Base-by-base conservation (phyloP, 78 protist species). In the Polysphondylium violaceum region DNA sequence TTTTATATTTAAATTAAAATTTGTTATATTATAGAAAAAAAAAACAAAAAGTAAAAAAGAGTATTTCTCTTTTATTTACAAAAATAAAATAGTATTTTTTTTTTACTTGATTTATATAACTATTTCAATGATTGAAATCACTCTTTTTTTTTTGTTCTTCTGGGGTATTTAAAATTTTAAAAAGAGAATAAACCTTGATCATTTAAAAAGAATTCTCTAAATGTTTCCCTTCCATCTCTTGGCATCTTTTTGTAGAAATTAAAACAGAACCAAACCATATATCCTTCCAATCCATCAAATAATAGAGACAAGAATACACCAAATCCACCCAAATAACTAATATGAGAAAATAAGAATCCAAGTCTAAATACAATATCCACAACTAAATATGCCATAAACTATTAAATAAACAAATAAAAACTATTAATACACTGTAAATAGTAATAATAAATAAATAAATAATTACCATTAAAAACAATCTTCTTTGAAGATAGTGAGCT, bases 361-460 rank as follows among this genome's bases (percentile, higher is more conserved):
- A 83, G 17, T 47, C 91, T 83, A 83, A 83, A 83, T 33, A 83
- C 55, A 16, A 83, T 69, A 69, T 83, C 91, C 14, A 83, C 72
- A 29, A 47, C 50, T 27, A 83, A 47, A 44, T 69, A 83, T 19
- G 21, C 44, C 6, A 27, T 69, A 56, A 40, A 81, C 89, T 81
- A 19, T 16, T 23, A 59, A 59, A 72, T 72, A 44, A 47, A 72
- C 14, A 21, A 58, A n/a, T n/a, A n/a, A n/a, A 25, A 61, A 25
- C 25, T 25, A 25, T 38, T n/a, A 65, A 2, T 38, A 65, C 0
- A 29, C 9, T 60, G 14, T 23, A 2, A 58, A 40, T 17, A 59
- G 35, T 58, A n/a, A 25, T 44, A 47, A 43, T 21, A 27, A 33
- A 60, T 31, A 44, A 29, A 77, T 35, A 23, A 55, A 50, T 36